A percentile compares a stretch with the other conserved stretches of the same genome.
phyloP scores from a whole-genome alignment of 164 flowering plant genomes.

The Berberis thunbergii region DNA sequence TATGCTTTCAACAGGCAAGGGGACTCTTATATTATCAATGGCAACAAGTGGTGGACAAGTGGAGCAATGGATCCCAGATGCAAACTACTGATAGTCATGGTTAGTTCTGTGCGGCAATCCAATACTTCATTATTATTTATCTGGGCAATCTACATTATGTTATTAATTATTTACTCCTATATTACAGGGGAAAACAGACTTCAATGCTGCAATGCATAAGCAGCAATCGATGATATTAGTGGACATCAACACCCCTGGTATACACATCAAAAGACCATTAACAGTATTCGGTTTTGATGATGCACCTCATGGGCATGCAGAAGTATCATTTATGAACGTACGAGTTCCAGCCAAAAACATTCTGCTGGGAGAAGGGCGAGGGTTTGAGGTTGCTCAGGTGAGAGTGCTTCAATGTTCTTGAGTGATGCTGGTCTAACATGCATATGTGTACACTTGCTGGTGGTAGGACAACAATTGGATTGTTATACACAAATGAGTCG shows the following conservation, averaged over 20 bases:
- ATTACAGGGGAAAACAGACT: slow-evolving; percentile 95
- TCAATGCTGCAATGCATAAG: slow-evolving; percentile 65
- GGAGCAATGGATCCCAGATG: slow-evolving; percentile 99
- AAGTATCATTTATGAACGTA: slow-evolving; percentile 72
- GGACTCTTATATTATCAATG: slow-evolving; percentile 77
- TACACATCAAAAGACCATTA: slow-evolving; percentile 66
- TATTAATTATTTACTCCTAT: not conserved
- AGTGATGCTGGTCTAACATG: too few relatives aligned
- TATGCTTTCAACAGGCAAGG: slow-evolving; percentile 86
- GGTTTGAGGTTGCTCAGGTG: slow-evolving; percentile 99
- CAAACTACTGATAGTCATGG: slow-evolving; percentile 90
- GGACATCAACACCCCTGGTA: slow-evolving; percentile 70
- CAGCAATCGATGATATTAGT: slow-evolving; percentile 98
- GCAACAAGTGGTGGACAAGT: slow-evolving; percentile 99
- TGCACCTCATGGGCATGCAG: slow-evolving; percentile 99
- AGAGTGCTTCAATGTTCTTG: not conserved
- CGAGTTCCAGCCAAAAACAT: slow-evolving; percentile 73
- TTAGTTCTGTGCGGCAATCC: slow-evolving; percentile 41
- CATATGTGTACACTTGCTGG: too few relatives aligned
- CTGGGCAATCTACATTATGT: not conserved
- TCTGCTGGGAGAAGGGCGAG: slow-evolving; percentile 93
- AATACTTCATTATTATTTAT: not conserved
- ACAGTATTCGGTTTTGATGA: slow-evolving; percentile 94
- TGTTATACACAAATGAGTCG: too few relatives aligned
- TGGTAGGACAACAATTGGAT: too few relatives aligned